Base-by-base conservation (phyloP, 176 grass and related monocot species). In the Oryza australiensis region DNA sequence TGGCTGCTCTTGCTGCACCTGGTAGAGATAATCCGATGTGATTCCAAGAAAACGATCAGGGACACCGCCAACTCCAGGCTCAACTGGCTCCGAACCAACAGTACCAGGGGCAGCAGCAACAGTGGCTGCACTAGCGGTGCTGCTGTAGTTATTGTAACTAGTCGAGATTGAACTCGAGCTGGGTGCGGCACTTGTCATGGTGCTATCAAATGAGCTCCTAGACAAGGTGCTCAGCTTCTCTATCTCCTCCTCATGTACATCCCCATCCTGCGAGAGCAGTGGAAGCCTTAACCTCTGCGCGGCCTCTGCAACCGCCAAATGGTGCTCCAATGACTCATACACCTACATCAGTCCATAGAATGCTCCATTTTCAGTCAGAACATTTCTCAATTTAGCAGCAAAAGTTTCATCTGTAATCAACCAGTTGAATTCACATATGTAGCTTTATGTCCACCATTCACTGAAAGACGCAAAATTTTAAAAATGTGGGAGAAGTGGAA, bases 41-140 rank as follows among this genome's bases (percentile, higher is more conserved):
- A 98, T 87, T 70, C 92, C 95, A 26, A 98, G 92, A 93, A 98
- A 98, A 33, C 92, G 84, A 74, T 98, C 89, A 68, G 92, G 86
- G 11, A 98, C 90, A 12, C 96, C 93, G 62, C 92, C 92, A 10
- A 91, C 90, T 32, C 87, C 86, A 78, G 89, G 96, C 66, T 98
- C 96, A 69, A 73, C 57, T 6, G 26, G 32, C 53, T 95, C 93
- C 1, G 72, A 91, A 77, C 69, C 77, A 66, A 59, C 49, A 34
- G 66, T 34, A 37, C 73, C 73, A 72, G 76, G 68, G 22, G 23
- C 72, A 70, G 46, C 64, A 57, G 73, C 35, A 80, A 66, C 34
- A 80, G 93, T 76, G 33, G 76, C 41, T 1, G 83, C 76, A 4
- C 89, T 91, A 33, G 71, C 69, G 0, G 66, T 88, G 84, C 85